phyloP scores from a whole-genome alignment of 441 rosid genomes.

The Biscutella auriculata region DNA sequence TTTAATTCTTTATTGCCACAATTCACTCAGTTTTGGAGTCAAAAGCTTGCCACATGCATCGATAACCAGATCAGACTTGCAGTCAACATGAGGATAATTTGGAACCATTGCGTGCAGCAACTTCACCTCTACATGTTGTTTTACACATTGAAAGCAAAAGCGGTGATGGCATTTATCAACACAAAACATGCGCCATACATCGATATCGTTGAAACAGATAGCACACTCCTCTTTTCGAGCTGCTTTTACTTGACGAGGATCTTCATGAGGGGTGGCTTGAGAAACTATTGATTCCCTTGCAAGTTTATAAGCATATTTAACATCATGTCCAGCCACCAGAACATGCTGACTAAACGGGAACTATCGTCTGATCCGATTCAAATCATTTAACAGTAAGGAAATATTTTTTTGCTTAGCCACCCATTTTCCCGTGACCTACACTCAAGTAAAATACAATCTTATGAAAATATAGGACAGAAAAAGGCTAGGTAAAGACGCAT shows the following conservation, averaged over 20 bases:
- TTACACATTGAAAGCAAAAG: constrained; percentile 76
- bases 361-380: constrained; percentile 28
- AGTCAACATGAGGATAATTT: constrained; percentile 59
- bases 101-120: constrained; percentile 53
- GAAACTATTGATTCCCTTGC: constrained; percentile 61
- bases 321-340: constrained; percentile 38
- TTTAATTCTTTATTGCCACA: constrained; percentile 37
- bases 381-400: constrained; percentile 29
- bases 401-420: constrained; percentile 43
- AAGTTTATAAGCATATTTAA: constrained; percentile 50
- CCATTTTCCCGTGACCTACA: constrained; percentile 46
- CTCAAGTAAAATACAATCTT: constrained; percentile 5
- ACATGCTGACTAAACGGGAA: constrained; percentile 27
- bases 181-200: constrained; percentile 38
- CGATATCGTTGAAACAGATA: constrained; percentile 56
- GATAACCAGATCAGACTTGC: constrained; percentile 42
- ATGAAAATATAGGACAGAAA: neutral
- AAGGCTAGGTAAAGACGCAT: neutral
- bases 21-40: constrained; percentile 40
- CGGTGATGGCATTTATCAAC: constrained; percentile 56
- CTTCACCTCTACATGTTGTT: constrained; percentile 69
- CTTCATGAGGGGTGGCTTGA: constrained; percentile 26
- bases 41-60: constrained; percentile 46
- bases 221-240: constrained; percentile 43
- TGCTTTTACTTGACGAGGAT: constrained; percentile 18